These are phyloP conservation scores for Moelleriella libera DNA, from an alignment of 2,329 filamentous ascomycete genomes.

Conservation along the genomic window DNA sequence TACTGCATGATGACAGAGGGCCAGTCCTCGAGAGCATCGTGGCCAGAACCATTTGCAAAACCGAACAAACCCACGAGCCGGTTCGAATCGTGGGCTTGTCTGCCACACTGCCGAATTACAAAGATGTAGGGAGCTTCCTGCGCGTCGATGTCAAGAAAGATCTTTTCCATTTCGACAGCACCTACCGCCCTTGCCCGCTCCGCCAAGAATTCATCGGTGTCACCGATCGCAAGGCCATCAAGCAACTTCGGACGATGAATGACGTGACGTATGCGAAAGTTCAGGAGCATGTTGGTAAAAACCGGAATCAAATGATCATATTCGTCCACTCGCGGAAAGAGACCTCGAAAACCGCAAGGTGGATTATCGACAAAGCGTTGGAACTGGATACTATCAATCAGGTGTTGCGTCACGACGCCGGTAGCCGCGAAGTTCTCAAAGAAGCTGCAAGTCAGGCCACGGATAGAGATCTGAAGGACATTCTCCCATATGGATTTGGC, in stretches of 20 bases:
- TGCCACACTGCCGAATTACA: slow-evolving; percentile 91
- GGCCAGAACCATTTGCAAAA: slow-evolving; percentile 80
- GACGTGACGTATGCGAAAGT: slow-evolving; percentile 98
- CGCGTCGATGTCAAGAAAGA: slow-evolving; percentile 76
- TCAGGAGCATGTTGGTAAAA: slow-evolving; percentile 83
- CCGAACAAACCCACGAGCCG: slow-evolving; percentile 85
- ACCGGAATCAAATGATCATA: slow-evolving; percentile 95
- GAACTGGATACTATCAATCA: slow-evolving; percentile 95
- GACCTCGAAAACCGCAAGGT: slow-evolving; percentile 92
- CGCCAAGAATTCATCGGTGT: slow-evolving; percentile 96
- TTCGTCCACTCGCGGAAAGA: slow-evolving; percentile 98
- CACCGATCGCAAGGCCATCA: slow-evolving; percentile 96
- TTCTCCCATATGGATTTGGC: slow-evolving; percentile 91
- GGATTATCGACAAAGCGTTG: slow-evolving; percentile 92
- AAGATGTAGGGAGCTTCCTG: slow-evolving; percentile 89
- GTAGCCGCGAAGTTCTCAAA: slow-evolving; percentile 73
- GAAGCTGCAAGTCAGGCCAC: slow-evolving; percentile 73
- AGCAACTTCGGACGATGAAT: slow-evolving; percentile 98
- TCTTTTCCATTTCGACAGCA: slow-evolving; percentile 91
- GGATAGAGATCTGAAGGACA: slow-evolving; percentile 81
- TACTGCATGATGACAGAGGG: slow-evolving; percentile 93
- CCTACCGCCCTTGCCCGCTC: slow-evolving; percentile 83
- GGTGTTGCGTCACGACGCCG: slow-evolving; percentile 84
- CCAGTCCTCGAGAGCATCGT: slow-evolving; percentile 96
- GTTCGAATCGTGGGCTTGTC: slow-evolving; percentile 87